Base-by-base conservation (phyloP, 331 rosid species). In the Dryas integrifolia region DNA sequence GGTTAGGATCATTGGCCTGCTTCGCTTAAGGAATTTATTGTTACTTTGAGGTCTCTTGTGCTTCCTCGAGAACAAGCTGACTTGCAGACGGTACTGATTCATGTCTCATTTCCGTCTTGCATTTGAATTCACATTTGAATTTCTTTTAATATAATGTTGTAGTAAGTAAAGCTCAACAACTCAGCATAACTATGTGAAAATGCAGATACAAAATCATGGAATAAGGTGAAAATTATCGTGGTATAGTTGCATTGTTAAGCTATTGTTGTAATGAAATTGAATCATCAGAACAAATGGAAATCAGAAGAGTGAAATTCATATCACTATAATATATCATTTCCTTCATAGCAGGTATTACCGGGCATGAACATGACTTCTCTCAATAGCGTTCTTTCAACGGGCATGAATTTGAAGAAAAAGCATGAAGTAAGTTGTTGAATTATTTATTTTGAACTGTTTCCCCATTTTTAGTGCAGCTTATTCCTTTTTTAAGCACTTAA, bases 341-440 rank as follows among this genome's bases (percentile, higher is more conserved):
- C 12, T 69, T 47, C 47, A 50, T 81, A 75, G 81, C 86, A 90
- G 96, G 86, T 80, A 73, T 83, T 88, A 60, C 96, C 96, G 58
- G 85, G 86, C 43, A 38, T 82, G 73, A 74, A 61, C 79, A 66
- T 76, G 74, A 73, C 84, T 83, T 74, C 91, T 15, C 86, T 93
- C 62, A 85, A 82, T 76, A 80, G 83, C 14, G 92, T 94, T 84
- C 90, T 94, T 79, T 66, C 92, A 13, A 97, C 86, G 60, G 98
- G 98, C 79, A 91, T 91, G 98, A 91, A 91, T 83, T 61, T 21
- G 18, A 94, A 94, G 89, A 94, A 94, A 78, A 89, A 72, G 65
- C 97, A 91, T 69, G 97, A 91, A 82, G 97, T 89, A 72, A 69
- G 95, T 79, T 18, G 45, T 21, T 70, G 58, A 11, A 40, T 77